A percentile compares a stretch with the other conserved stretches of the same genome.
phyloP scores from a whole-genome alignment of 108 stramenopile species.

The Craspedostauros australis region DNA sequence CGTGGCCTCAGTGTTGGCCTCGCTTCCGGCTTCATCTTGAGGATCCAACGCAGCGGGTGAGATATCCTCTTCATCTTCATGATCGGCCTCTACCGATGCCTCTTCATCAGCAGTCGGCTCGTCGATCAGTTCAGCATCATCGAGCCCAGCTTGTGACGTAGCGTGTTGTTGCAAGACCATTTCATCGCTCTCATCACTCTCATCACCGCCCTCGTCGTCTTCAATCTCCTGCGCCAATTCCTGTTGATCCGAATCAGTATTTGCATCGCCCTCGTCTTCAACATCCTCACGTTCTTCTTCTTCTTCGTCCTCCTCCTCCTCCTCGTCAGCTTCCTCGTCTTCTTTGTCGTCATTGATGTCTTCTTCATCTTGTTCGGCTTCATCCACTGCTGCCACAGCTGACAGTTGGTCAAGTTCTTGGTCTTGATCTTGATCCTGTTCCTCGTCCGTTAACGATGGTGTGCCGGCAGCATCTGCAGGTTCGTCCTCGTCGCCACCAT shows the following conservation, averaged over 20 bases:
- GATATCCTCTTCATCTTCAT: no score
- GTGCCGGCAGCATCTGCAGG: background rate
- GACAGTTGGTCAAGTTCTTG: background rate
- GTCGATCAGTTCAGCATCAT: background rate
- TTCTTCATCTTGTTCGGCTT: background rate
- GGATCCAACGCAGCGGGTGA: background rate
- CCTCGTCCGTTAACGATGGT: background rate
- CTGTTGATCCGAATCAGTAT: background rate
- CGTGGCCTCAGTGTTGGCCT: background rate
- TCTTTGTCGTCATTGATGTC: background rate
- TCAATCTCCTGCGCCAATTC: background rate
- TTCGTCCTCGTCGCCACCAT: background rate
- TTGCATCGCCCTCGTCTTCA: background rate
- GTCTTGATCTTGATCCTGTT: background rate
- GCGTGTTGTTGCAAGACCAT: background rate
- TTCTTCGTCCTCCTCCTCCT: background rate
- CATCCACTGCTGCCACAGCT: background rate
- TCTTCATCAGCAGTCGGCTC: no score
- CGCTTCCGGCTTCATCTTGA: background rate
- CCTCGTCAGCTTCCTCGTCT: background rate
- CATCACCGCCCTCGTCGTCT: background rate
- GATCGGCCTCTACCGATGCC: no score
- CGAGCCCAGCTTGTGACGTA: background rate
- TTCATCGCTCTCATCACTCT: background rate
- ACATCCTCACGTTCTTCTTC: slow-evolving; percentile 1